Base-by-base conservation (phyloP, 208 protist genomes). In the Trypanosoma vivax region DNA sequence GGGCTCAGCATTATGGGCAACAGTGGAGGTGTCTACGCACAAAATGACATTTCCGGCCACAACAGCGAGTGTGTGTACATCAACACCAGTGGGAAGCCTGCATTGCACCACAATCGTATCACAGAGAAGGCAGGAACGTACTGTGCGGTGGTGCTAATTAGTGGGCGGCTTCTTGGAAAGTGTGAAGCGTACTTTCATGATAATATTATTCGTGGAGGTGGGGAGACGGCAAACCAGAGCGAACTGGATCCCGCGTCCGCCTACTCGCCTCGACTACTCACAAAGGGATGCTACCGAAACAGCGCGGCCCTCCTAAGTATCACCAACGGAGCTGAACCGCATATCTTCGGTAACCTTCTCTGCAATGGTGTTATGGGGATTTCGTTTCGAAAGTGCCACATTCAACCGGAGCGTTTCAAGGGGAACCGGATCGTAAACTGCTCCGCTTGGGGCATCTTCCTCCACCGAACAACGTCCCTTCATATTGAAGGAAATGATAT, bases 41-140 rank as follows among this genome's bases (percentile, higher is more conserved):
- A 67, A 43, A 79, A 79, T 53, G 48, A 67, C 27, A 79, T 79
- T 55, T 53, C 31, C 41, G 62, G 45, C 29, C 72, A 79, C 29
- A 56, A 62, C 18, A 62, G 63, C 9, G 59, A 70, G 33, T 73
- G 66, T 55, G 29, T 74, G 13, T 50, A 60, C 29, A 60, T 79
- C 25, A 57, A 61, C 19, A 70, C 52, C 3, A 55, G 18, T 35
- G 72, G 61, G 21, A 53, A 49, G 24, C 61, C 61, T 0, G 49
- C 53, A 10, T 10, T 79, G 1, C 46, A 52, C 16, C 53, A 71
- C 23, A 79, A 79, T 43, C 37, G 60, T 29, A 66, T 79, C 23
- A 41, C 59, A 25, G 65, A 74, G 53, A 71, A 54, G 41, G 27
- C 40, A 27, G 66, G 46, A 14, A 11, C 42, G 11, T 48, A 43